A percentile compares a stretch with the other conserved stretches of the same genome.
These are phyloP conservation scores for Chaetomium olivaceum DNA, from an alignment of 2,329 filamentous ascomycete genomes.

Conservation along the genomic window DNA sequence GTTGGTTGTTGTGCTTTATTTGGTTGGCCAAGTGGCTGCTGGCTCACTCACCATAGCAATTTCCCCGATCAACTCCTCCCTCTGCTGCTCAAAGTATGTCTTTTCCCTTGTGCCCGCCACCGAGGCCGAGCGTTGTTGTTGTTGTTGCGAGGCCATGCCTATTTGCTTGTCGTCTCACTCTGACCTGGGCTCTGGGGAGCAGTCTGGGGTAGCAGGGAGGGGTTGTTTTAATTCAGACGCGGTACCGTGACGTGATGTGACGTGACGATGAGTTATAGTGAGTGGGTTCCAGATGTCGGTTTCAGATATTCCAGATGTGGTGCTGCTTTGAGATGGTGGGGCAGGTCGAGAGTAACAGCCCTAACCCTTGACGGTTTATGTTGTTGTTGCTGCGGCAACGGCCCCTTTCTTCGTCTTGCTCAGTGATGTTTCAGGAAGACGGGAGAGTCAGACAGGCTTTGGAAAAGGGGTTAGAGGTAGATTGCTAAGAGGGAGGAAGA, in stretches of 20 bases:
- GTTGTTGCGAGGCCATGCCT: slow-evolving; percentile 41
- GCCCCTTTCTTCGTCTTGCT: background rate
- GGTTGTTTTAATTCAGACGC: background rate
- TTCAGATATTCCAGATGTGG: background rate
- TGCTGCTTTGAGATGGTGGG: background rate
- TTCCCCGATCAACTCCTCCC: slow-evolving; percentile 68
- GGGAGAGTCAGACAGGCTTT: background rate
- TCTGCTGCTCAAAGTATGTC: slow-evolving; percentile 75
- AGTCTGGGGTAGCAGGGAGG: too few relatives aligned
- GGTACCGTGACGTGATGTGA: background rate
- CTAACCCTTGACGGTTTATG: slow-evolving; percentile 10
- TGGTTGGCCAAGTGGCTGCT: background rate
- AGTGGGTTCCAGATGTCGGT: background rate
- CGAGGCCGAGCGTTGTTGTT: slow-evolving; percentile 36
- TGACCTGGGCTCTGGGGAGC: background rate
- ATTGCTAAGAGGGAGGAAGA: background rate
- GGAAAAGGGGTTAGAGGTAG: background rate
- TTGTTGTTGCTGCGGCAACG: slow-evolving; percentile 8
- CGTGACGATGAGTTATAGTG: background rate
- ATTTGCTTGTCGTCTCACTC: background rate
- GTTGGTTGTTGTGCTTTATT: background rate
- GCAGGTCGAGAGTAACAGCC: background rate
- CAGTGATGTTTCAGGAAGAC: background rate
- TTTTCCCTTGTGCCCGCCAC: slow-evolving; percentile 45
- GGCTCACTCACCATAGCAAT: slow-evolving; percentile 62